A percentile compares a stretch with the other conserved stretches of the same genome.
Evolutionary conservation across 495 filamentous ascomycete species (phyloP).

Genomic region (Darksidea phi): DNA sequence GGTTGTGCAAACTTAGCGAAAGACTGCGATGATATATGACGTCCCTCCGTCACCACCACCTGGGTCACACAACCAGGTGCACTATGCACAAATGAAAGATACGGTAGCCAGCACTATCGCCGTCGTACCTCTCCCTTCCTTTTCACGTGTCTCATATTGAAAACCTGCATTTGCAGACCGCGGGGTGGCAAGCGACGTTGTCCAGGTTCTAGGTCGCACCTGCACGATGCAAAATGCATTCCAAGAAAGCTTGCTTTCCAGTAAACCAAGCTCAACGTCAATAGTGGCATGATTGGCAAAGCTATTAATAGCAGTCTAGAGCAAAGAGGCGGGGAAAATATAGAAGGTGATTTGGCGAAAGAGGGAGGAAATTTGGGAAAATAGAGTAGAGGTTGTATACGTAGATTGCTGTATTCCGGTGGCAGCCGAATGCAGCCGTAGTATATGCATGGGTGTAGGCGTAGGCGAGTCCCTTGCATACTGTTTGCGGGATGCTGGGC

Average conservation of each 20-base stretch:
- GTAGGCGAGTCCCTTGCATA: slow-evolving; percentile 29
- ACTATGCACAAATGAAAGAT: slow-evolving; percentile 35
- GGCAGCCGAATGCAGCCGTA: slow-evolving; percentile 13
- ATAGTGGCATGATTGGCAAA: slow-evolving; percentile 26
- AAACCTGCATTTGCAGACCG: slow-evolving; percentile 15
- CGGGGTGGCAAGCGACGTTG: slow-evolving; percentile 2
- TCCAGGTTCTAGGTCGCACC: slow-evolving; percentile 24
- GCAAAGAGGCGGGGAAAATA: not conserved
- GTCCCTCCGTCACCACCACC: slow-evolving; percentile 21
- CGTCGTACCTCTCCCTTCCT: not conserved
- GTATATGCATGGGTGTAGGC: slow-evolving; percentile 22
- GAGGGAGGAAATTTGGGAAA: slow-evolving; percentile 5
- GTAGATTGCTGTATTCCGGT: slow-evolving; percentile 30
- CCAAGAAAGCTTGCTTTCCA: not conserved
- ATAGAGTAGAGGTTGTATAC: slow-evolving; percentile 30
- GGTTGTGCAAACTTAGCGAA: slow-evolving; percentile 4
- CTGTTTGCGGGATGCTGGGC: slow-evolving; percentile 5
- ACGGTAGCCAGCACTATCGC: slow-evolving; percentile 19
- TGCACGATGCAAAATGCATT: slow-evolving; percentile 8
- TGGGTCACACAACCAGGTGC: slow-evolving; percentile 1
- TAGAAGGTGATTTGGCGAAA: slow-evolving; percentile 20
- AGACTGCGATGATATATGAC: slow-evolving; percentile 29
- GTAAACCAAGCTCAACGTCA: not conserved
- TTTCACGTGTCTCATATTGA: slow-evolving; percentile 25
- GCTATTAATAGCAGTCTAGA: slow-evolving; percentile 21